A percentile compares a stretch with the other conserved stretches of the same genome.
phyloP scores from a whole-genome alignment of 192 early-diverging fungal genomes.

The Linnemannia elongata region DNA sequence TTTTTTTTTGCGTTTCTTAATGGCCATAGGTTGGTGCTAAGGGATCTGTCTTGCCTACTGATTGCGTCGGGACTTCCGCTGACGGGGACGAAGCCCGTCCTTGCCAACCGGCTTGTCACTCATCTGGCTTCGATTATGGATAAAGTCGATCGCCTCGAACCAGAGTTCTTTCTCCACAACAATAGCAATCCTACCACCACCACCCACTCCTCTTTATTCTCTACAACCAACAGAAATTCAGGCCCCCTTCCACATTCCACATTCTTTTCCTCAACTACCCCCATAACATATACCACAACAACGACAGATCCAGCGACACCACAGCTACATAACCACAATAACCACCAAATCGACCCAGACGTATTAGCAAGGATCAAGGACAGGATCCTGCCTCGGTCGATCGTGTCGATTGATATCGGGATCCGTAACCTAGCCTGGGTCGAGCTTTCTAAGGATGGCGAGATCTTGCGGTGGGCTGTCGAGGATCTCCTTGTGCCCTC shows the following conservation, averaged over 20 bases:
- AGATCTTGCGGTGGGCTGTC: slow-evolving; percentile 57
- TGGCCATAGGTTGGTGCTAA: slow-evolving; percentile 15
- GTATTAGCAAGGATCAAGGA: slow-evolving; percentile 14
- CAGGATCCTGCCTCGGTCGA: slow-evolving; percentile 30
- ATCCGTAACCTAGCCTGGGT: slow-evolving; percentile 68
- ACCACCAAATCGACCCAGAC: not conserved
- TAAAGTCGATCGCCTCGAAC: slow-evolving; percentile 2
- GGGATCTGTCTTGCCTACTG: slow-evolving; percentile 21
- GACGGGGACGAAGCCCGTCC: slow-evolving; percentile 29
- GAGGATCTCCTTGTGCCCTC: slow-evolving; percentile 49
- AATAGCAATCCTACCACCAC: not conserved
- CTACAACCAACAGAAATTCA: not conserved
- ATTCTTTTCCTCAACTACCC: not conserved
- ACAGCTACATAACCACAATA: not conserved
- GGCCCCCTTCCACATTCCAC: not conserved
- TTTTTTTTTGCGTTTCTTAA: not conserved
- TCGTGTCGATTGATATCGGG: slow-evolving; percentile 65
- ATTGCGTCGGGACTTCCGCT: slow-evolving; percentile 25
- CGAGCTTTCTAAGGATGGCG: slow-evolving; percentile 40
- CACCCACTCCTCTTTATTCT: not conserved
- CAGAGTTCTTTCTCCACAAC: not conserved
- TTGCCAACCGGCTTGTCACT: slow-evolving; percentile 16
- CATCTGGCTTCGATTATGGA: slow-evolving; percentile 18
- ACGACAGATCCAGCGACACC: not conserved
- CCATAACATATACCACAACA: not conserved